Evolutionary conservation across 768 basidiomycete species (phyloP).

Genomic region (Tulasnella sp.): DNA sequence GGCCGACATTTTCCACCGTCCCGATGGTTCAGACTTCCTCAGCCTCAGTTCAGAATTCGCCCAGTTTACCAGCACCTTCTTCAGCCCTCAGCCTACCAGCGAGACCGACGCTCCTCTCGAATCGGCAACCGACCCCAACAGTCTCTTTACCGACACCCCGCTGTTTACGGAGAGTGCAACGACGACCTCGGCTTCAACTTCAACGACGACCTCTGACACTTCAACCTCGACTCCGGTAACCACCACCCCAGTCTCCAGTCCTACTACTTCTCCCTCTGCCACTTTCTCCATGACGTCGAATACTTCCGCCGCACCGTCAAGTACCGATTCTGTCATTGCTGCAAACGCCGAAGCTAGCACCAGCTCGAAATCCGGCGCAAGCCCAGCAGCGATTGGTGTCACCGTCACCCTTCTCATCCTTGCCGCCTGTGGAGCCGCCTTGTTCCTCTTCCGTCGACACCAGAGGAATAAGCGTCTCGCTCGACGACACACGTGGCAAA

Average conservation of each 20-base stretch:
- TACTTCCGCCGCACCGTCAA: background rate
- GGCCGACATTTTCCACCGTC: background rate
- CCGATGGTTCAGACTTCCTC: background rate
- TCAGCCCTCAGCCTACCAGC: background rate
- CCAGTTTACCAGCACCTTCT: background rate
- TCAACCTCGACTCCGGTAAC: background rate
- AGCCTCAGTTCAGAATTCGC: background rate
- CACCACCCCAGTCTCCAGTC: background rate
- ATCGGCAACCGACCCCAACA: background rate
- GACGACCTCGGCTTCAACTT: background rate
- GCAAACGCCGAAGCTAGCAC: background rate
- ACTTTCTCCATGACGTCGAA: background rate
- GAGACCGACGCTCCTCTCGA: background rate
- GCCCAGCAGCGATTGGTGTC: conserved; percentile 14
- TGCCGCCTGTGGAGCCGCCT: background rate
- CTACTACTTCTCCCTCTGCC: background rate
- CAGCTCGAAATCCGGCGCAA: conserved; percentile 1
- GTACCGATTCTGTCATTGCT: background rate
- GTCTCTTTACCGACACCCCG: background rate
- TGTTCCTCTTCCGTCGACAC: conserved; percentile 1
- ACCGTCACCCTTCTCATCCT: conserved; percentile 15
- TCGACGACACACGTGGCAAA: conserved; percentile 11
- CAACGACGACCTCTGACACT: background rate
- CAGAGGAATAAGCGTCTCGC: conserved; percentile 3
- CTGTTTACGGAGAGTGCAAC: background rate